Conservation (phyloP, 129 eudicot genomes). For the Daucus carota region DH1_v3.0 NC_030382.2:27381501-27382000, state of each 20-base stretch:
- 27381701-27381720: conserved; percentile 89
- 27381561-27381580: neutral
- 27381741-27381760: conserved; percentile 91
- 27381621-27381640: neutral
- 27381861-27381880: conserved; percentile 90
- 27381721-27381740: conserved; percentile 93
- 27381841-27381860: conserved; percentile 51
- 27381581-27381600: neutral
- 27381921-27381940: conserved; percentile 96
- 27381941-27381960: conserved; percentile 21
- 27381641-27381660: neutral
- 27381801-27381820: neutral
- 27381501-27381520: neutral
- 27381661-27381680: conserved; percentile 7
- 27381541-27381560: neutral
- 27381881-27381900: conserved; percentile 88
- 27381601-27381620: neutral
- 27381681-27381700: conserved; percentile 53
- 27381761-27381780: conserved; percentile 9
- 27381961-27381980: neutral
- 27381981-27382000: neutral
- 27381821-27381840: neutral
- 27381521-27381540: neutral
- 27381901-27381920: conserved; percentile 87
- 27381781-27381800: neutral